phyloP scores from a whole-genome alignment of 2,329 filamentous ascomycete genomes.

The Talaromyces amestolkiae region DNA sequence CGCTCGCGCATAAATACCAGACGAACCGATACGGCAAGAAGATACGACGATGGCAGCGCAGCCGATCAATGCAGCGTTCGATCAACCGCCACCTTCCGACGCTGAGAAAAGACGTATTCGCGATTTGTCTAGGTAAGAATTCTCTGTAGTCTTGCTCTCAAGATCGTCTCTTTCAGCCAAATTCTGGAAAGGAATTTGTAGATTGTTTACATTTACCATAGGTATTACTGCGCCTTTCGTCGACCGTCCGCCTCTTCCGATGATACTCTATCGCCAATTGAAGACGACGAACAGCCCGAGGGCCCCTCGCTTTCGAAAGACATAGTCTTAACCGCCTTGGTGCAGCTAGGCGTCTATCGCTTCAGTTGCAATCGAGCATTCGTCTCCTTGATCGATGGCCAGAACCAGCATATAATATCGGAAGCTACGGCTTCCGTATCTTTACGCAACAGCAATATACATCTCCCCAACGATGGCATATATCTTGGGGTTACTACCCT shows the following conservation, averaged over 20 bases:
- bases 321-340: slow-evolving; percentile 49
- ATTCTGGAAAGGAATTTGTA: not conserved
- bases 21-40: not conserved
- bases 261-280: not conserved
- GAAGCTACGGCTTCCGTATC: slow-evolving; percentile 49
- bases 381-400: slow-evolving; percentile 53
- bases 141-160: not conserved
- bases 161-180: not conserved
- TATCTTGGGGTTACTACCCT: slow-evolving; percentile 31
- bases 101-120: slow-evolving; percentile 17
- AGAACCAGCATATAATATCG: slow-evolving; percentile 51
- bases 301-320: slow-evolving; percentile 24
- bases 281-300: not conserved
- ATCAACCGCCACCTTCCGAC: slow-evolving; percentile 11
- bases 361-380: slow-evolving; percentile 47
- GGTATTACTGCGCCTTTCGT: slow-evolving; percentile 1
- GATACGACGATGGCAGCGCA: slow-evolving; percentile 16
- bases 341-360: slow-evolving; percentile 49
- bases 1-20: not conserved
- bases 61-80: slow-evolving; percentile 17
- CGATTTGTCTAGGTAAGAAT: slow-evolving; percentile 21
- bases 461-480: slow-evolving; percentile 31
- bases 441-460: slow-evolving; percentile 31
- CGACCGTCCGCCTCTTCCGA: not conserved
- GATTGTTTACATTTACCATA: not conserved